Evolutionary conservation across 1,284 basidiomycete genomes (phyloP), one percentile per base, ranked within the genome.

Genomic region (Marasmius fiardii): DNA sequence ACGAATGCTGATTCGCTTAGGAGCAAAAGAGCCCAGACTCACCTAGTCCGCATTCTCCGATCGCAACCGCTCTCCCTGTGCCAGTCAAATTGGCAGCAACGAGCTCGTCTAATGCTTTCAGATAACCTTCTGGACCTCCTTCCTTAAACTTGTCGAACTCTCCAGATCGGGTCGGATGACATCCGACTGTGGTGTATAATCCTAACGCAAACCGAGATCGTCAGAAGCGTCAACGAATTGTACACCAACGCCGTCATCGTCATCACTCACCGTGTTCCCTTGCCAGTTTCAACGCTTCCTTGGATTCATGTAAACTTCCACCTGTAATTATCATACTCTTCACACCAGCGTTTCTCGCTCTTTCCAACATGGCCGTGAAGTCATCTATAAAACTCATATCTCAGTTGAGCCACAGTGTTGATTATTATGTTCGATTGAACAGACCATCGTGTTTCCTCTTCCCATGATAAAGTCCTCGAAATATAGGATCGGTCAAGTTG

Each of bases 41-140:
- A 90, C 90, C 90, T 35, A 95, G 72, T 10, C 93, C 93, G 62
- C 93, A 92, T 72, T 95, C 93, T 16, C 93, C 93, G 1, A 95
- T 72, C 0, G 91, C 90, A 7, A 93, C 85, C 16, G 85, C 82
- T 51, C 85, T 74, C 26, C 83, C 84, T 57, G 70, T 74, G 1
- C 82, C 82, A 5, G 73, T 74, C 14, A 83, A 67, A 69, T 88
- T 79, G n/a, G 68, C 63, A 16, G 66, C 68, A 23, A 93, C 80
- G 1, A 92, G 64, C 12, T 74, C 66, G 58, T 85, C 83, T 20
- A 93, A 71, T 11, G 78, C 82, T 12, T 71, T 59, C 6, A 94
- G 69, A 65, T 94, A 95, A 2, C 74, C 85, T 0, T 80, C 78
- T 1, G 82, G 79, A 0, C 90, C 88, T 6, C 73, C 79, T 1